Evolutionary conservation across 495 filamentous ascomycete species (phyloP), one percentile per base, ranked within the genome.

Genomic region (Cercophora samala): DNA sequence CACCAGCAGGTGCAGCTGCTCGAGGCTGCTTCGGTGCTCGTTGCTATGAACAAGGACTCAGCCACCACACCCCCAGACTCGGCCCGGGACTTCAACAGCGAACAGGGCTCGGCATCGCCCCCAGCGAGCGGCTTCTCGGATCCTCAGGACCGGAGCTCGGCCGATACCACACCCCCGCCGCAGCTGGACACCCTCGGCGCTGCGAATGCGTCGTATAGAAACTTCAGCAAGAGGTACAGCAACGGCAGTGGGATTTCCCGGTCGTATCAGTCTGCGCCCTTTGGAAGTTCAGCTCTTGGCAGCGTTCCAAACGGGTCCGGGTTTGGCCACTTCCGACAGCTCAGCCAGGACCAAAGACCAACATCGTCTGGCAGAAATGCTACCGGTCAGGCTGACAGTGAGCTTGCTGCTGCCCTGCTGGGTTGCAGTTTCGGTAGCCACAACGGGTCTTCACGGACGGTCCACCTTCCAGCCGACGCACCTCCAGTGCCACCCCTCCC

Each of bases 1-100:
- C 95, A 99, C 76, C 95, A 99, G 82, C 95, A 99, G 81, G 95
- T 99, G 66, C 95, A 99, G 76, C 87, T 99, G 55, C 85, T 99
- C 63, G 96, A 99, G 80, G 95, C 95, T 17, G 95, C 95, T 53
- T 95, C 92, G 21, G 96, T 99, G 24, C 82, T 99, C 60, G 90
- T 98, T 42, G 88, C 88, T 63, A 98, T 99, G 93, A 97, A 97
- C 79, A 81, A 83, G 65, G 72, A 74, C 19, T 25, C 60, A 46
- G 25, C 37, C 17, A 66, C 68, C 18, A 83, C 86, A 2, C 84
- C 84, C 62, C 82, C 85, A 62, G 88, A 87, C 46, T 85, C 85
- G 25, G 80, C 83, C 53, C 85, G 86, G 66, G 88, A 90, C 69
- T 87, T 83, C 64, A 71, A 88, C 58, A 93, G 91, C 76, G 92